A percentile compares a stretch with the other conserved stretches of the same genome.
Evolutionary conservation across 257 asterid species (phyloP).

Genomic region (Solanum corneliomulleri): DNA sequence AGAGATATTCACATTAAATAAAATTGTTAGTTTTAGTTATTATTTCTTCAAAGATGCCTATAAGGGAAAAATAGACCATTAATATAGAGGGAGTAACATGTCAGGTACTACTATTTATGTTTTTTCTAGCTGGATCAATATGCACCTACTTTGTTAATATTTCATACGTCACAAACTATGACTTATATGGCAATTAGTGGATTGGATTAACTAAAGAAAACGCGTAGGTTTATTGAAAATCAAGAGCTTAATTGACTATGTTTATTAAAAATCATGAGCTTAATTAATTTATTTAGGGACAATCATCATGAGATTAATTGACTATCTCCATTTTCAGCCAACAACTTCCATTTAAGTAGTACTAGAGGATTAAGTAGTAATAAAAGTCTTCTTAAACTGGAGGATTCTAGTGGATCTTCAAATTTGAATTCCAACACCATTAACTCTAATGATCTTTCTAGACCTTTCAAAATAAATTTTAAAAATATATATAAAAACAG

Average conservation of each 20-base stretch:
- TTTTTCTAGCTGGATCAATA: background rate
- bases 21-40: background rate
- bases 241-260: constrained; percentile 11
- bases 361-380: background rate
- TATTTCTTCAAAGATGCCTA: background rate
- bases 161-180: background rate
- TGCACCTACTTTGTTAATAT: background rate
- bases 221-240: constrained; percentile 9
- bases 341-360: background rate
- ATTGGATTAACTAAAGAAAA: background rate
- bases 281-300: background rate
- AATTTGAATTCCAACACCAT: background rate
- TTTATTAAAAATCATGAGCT: background rate
- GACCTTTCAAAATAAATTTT: background rate
- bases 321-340: background rate
- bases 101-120: background rate
- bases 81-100: background rate
- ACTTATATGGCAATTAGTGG: background rate
- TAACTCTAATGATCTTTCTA: background rate
- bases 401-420: background rate
- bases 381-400: background rate
- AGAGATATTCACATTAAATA: background rate
- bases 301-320: constrained; percentile 1
- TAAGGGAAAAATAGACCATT: too few species aligned
- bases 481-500: background rate